phyloP scores from a whole-genome alignment of 2,329 filamentous ascomycete genomes.

The Aspergillus cejpii region DNA sequence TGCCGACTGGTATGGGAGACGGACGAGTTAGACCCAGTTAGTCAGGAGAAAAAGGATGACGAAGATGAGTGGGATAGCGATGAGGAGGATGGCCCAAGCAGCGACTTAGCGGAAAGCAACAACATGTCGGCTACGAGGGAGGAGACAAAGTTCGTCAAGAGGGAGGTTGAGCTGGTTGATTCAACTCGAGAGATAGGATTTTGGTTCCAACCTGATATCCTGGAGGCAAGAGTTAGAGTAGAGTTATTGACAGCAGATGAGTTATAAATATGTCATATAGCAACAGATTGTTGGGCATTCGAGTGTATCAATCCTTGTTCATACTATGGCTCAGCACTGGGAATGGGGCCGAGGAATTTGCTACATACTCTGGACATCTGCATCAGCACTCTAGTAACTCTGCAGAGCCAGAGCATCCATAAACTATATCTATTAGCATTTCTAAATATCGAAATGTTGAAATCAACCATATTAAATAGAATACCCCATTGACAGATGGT shows the following conservation, averaged over 20 bases:
- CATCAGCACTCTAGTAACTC: too few species aligned
- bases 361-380: too few species aligned
- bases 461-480: too few species aligned
- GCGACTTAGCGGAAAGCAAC: slow-evolving; percentile 25
- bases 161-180: slow-evolving; percentile 72
- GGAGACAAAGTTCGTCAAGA: slow-evolving; percentile 56
- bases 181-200: slow-evolving; percentile 77
- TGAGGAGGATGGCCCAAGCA: slow-evolving; percentile 27
- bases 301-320: too few species aligned
- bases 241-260: slow-evolving; percentile 40
- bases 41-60: slow-evolving; percentile 55
- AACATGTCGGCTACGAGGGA: slow-evolving; percentile 34
- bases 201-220: slow-evolving; percentile 61
- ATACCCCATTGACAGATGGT: too few species aligned
- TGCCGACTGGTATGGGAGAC: slow-evolving; percentile 78
- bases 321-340: too few species aligned
- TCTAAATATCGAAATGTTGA: too few species aligned
- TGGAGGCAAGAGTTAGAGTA: slow-evolving; percentile 64
- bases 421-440: too few species aligned
- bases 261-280: slow-evolving; percentile 1
- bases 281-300: too few species aligned
- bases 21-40: slow-evolving; percentile 78
- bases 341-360: too few species aligned
- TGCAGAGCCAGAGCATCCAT: too few species aligned
- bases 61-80: slow-evolving; percentile 42